Conservation (phyloP, 2,329 filamentous ascomycete genomes). For the Aquanectria penicillioides region DNA sequence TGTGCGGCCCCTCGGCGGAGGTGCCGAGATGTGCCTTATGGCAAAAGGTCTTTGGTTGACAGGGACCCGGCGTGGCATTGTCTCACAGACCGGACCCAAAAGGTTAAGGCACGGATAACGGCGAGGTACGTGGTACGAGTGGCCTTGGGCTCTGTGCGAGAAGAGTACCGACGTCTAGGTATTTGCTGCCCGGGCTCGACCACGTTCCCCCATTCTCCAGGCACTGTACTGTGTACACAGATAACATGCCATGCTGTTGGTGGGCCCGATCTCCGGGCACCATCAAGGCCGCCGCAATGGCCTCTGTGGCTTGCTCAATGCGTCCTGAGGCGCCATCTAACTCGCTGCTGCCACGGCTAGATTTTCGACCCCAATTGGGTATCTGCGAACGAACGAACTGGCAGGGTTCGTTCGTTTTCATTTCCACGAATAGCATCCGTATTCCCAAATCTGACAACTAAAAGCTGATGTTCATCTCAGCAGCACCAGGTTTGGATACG, state of each 20-base stretch:
- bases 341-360: too few species aligned
- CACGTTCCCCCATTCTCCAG: too few species aligned
- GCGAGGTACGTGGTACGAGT: constrained; percentile 11
- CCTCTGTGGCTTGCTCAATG: too few species aligned
- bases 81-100: constrained; percentile 12
- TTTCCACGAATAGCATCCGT: constrained; percentile 17
- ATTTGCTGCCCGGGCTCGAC: too few species aligned
- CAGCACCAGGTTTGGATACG: neutral
- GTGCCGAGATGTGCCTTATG: constrained; percentile 18
- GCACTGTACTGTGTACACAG: too few species aligned
- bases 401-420: too few species aligned
- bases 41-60: constrained; percentile 5
- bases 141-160: too few species aligned
- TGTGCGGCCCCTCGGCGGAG: constrained; percentile 5
- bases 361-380: too few species aligned
- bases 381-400: too few species aligned
- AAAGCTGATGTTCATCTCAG: neutral
- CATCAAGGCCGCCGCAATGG: too few species aligned
- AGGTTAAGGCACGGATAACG: constrained; percentile 17
- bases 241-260: constrained; percentile 5
- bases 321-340: too few species aligned
- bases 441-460: neutral
- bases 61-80: neutral
- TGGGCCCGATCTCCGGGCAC: constrained; percentile 6
- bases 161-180: too few species aligned